Conservation (phyloP, 805 yeast species). For the Metschnikowia sp. region DNA sequence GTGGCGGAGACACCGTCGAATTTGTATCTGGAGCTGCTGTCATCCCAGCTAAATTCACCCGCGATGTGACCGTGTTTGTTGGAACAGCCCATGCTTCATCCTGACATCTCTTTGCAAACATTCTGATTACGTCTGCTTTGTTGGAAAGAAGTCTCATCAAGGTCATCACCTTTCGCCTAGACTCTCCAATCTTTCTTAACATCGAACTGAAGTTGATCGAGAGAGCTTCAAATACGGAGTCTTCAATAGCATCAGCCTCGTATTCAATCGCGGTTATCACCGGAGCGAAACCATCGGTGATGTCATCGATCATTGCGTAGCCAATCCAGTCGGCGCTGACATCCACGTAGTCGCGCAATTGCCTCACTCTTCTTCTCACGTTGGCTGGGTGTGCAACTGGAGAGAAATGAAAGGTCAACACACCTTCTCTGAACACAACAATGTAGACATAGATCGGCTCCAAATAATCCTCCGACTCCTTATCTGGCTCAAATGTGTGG, state of each 20-base stretch:
- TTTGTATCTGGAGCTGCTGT: background rate
- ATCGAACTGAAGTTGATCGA: constrained; percentile 71
- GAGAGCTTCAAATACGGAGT: constrained; percentile 77
- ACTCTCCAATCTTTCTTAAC: constrained; percentile 81
- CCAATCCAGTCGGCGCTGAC: constrained; percentile 82
- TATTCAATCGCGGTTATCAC: constrained; percentile 73
- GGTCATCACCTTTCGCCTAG: constrained; percentile 89
- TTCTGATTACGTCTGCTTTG: constrained; percentile 92
- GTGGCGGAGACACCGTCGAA: constrained; percentile 8
- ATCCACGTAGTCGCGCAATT: constrained; percentile 70
- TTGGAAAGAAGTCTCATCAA: constrained; percentile 85
- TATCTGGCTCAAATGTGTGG: constrained; percentile 90
- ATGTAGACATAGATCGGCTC: constrained; percentile 71
- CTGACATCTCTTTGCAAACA: constrained; percentile 93
- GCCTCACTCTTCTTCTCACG: constrained; percentile 80
- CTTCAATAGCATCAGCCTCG: constrained; percentile 81
- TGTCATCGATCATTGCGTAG: constrained; percentile 79
- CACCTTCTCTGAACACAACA: constrained; percentile 59
- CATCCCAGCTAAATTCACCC: constrained; percentile 18
- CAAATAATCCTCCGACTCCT: constrained; percentile 74
- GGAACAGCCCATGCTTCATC: constrained; percentile 48
- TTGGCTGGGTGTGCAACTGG: constrained; percentile 61
- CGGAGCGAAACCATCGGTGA: constrained; percentile 82
- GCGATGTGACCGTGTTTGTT: constrained; percentile 13
- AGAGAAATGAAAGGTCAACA: constrained; percentile 56